Evolutionary conservation across 441 rosid genomes (phyloP).

Genomic region (Pelargonium citronellum): DNA sequence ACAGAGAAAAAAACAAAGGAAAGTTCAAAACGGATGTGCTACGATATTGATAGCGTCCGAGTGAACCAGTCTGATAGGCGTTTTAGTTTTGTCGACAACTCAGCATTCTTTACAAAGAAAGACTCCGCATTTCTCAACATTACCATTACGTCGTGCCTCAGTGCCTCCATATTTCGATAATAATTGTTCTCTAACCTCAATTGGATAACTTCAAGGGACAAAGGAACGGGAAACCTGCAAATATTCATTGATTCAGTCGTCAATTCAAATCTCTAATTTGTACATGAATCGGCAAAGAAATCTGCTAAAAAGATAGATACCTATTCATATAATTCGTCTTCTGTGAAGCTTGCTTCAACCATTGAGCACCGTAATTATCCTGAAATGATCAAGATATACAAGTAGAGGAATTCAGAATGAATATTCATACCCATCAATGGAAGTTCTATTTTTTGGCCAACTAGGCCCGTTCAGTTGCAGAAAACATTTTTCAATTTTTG

Average conservation of each 20-base stretch:
- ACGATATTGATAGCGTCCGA: constrained; percentile 42
- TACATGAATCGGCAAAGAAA: too few species aligned
- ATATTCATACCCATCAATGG: too few species aligned
- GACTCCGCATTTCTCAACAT: constrained; percentile 68
- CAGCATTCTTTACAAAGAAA: constrained; percentile 52
- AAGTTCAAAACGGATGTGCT: constrained; percentile 23
- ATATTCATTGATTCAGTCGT: neutral
- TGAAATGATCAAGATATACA: constrained; percentile 33
- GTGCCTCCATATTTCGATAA: constrained; percentile 69
- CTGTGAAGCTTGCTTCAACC: constrained; percentile 64
- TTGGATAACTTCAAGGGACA: constrained; percentile 61
- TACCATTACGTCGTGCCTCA: constrained; percentile 65
- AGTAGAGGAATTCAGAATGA: neutral
- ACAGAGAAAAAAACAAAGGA: neutral
- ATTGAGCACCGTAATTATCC: constrained; percentile 79
- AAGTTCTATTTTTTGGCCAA: too few species aligned
- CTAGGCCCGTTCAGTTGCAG: too few species aligned
- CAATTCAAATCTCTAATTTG: neutral
- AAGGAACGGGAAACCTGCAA: constrained; percentile 85
- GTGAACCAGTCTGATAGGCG: constrained; percentile 57
- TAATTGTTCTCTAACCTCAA: constrained; percentile 76
- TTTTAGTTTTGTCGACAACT: constrained; percentile 43
- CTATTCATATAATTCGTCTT: constrained; percentile 73
- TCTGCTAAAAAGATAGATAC: constrained; percentile 29
- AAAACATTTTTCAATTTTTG: too few species aligned